Evolutionary conservation across 2,329 filamentous ascomycete species (phyloP).

Genomic region (Xylaria sp.): DNA sequence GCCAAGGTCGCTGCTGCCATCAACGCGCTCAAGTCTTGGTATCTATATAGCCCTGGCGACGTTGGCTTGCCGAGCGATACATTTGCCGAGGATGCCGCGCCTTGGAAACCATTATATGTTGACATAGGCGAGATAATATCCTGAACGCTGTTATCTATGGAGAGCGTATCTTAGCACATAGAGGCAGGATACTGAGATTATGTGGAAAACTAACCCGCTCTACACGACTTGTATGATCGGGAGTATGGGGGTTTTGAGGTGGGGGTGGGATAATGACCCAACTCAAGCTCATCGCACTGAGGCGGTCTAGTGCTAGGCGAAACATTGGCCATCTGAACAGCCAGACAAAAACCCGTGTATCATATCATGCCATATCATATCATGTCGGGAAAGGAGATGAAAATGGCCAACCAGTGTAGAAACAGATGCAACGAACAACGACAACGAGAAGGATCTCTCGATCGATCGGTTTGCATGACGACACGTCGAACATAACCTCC

Average conservation of each 20-base stretch:
- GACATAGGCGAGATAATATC: slow-evolving; percentile 74
- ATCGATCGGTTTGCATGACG: background rate
- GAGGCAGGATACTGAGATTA: slow-evolving; percentile 15
- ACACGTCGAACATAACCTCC: background rate
- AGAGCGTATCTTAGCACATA: background rate
- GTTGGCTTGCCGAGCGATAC: slow-evolving; percentile 73
- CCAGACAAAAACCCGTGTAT: slow-evolving; percentile 22
- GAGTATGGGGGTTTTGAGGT: background rate
- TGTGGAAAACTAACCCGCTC: slow-evolving; percentile 17
- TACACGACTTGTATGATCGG: slow-evolving; percentile 12
- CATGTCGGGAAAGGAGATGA: background rate
- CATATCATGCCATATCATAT: slow-evolving; percentile 13
- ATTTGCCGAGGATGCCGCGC: slow-evolving; percentile 63
- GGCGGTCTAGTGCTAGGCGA: slow-evolving; percentile 1
- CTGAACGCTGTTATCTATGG: slow-evolving; percentile 14
- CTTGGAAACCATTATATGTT: slow-evolving; percentile 71
- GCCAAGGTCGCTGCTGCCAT: slow-evolving; percentile 82
- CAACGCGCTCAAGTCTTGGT: slow-evolving; percentile 90
- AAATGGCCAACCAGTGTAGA: slow-evolving; percentile 13
- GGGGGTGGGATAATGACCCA: background rate
- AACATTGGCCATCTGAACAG: slow-evolving; percentile 12
- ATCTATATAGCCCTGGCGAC: slow-evolving; percentile 83
- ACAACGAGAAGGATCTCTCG: no score
- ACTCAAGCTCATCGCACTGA: slow-evolving; percentile 2
- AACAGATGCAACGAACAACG: slow-evolving; percentile 10